These are phyloP conservation scores for Trametes elegans DNA, from an alignment of 768 basidiomycete genomes.

Conservation along the genomic window DNA sequence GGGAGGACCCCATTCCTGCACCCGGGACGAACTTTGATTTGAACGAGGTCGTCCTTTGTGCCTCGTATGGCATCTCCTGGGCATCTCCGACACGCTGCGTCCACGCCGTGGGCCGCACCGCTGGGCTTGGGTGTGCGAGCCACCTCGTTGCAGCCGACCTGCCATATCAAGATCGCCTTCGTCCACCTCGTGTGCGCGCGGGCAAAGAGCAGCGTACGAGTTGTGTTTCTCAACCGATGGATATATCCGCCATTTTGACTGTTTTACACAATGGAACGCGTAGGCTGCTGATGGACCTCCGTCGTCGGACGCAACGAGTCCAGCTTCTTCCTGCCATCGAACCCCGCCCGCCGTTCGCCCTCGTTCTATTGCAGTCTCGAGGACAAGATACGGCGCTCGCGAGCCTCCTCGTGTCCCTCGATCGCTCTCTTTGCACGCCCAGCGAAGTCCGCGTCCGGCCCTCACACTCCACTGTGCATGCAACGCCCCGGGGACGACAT, in stretches of 20 bases:
- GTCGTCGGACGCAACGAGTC: conserved; percentile 8
- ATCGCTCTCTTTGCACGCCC: conserved; percentile 58
- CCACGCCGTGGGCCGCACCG: conserved; percentile 69
- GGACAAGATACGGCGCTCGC: conserved; percentile 43
- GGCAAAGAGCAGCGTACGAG: conserved; percentile 8
- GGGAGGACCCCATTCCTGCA: conserved; percentile 26
- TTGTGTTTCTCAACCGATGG: conserved; percentile 19
- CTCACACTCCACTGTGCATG: conserved; percentile 70
- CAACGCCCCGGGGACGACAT: conserved; percentile 50
- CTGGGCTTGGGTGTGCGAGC: conserved; percentile 48
- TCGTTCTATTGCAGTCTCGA: conserved; percentile 32
- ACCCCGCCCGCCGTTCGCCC: conserved; percentile 17
- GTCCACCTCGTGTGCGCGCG: conserved; percentile 31
- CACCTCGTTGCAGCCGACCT: conserved; percentile 51
- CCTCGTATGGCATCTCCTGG: conserved; percentile 55
- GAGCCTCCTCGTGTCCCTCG: conserved; percentile 57
- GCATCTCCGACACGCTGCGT: conserved; percentile 58
- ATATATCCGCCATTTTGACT: conserved; percentile 22
- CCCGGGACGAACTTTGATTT: conserved; percentile 24
- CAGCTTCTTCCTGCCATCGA: conserved; percentile 16
- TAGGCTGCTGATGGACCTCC: conserved; percentile 14
- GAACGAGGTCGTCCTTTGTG: conserved; percentile 40
- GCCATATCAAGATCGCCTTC: conserved; percentile 46
- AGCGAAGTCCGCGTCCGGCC: conserved; percentile 57
- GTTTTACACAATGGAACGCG: conserved; percentile 19